Percentiles rank a stretch among this genome's conserved stretches.
These are phyloP conservation scores for Lipomyces kockii DNA, from an alignment of 805 yeast genomes.

Conservation along the genomic window DNA sequence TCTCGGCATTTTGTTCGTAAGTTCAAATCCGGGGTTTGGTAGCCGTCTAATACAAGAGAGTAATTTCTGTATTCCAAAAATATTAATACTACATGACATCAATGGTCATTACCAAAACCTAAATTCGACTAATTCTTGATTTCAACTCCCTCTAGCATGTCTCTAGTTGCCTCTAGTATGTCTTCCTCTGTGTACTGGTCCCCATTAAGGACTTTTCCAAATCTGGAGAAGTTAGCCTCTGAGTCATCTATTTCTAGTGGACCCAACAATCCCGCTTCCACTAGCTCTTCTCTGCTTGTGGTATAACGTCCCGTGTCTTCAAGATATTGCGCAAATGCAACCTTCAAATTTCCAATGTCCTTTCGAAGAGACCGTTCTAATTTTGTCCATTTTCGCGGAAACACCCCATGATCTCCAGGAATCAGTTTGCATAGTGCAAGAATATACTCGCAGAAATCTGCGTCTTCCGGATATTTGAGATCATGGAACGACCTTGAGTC, in stretches of 20 bases:
- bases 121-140: neutral
- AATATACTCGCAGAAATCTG: slow-evolving; percentile 57
- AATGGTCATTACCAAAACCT: neutral
- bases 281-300: slow-evolving; percentile 23
- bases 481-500: slow-evolving; percentile 57
- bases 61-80: too few species aligned
- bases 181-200: slow-evolving; percentile 30
- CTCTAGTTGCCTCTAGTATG: slow-evolving; percentile 14
- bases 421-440: slow-evolving; percentile 19
- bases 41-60: too few species aligned
- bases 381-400: slow-evolving; percentile 34
- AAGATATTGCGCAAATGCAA: slow-evolving; percentile 25
- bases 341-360: slow-evolving; percentile 26
- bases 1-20: too few species aligned
- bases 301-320: slow-evolving; percentile 25
- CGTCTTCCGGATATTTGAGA: slow-evolving; percentile 61
- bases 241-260: slow-evolving; percentile 19
- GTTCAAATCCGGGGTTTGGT: too few species aligned
- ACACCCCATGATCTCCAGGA: slow-evolving; percentile 29
- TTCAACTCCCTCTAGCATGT: neutral
- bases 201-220: slow-evolving; percentile 26
- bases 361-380: slow-evolving; percentile 28
- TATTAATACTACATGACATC: neutral
- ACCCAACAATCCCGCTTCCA: slow-evolving; percentile 10
- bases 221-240: slow-evolving; percentile 14